phyloP scores from a whole-genome alignment of 257 asterid genomes.

The Cruciata laevipes region DNA sequence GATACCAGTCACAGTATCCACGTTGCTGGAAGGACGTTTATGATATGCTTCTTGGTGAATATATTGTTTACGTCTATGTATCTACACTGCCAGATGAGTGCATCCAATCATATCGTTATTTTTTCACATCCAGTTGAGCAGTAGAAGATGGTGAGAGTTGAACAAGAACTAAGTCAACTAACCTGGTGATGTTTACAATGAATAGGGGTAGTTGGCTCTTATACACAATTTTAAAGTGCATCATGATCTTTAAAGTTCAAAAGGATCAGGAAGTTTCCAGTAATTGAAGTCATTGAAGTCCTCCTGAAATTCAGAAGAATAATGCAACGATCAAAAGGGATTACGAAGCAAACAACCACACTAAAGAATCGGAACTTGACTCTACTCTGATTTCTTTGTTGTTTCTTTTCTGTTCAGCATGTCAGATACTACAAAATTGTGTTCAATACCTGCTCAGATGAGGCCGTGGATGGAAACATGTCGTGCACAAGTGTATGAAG shows the following conservation, averaged over 20 bases:
- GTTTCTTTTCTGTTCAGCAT: neutral
- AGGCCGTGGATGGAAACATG: conserved; percentile 64
- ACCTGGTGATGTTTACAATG: conserved; percentile 12
- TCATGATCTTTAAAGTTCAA: conserved; percentile 24
- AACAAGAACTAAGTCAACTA: conserved; percentile 1
- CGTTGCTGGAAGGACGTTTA: neutral
- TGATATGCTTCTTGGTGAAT: neutral
- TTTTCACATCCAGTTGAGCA: neutral
- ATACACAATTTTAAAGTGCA: neutral
- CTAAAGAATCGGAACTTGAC: neutral
- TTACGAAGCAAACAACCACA: neutral
- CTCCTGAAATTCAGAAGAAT: conserved; percentile 44
- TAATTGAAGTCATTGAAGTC: conserved; percentile 75
- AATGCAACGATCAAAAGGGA: neutral
- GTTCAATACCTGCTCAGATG: conserved; percentile 59
- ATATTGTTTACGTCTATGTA: neutral
- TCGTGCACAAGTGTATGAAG: conserved; percentile 67
- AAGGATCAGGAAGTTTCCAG: conserved; percentile 74
- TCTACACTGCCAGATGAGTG: conserved; percentile 4
- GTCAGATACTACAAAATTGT: neutral
- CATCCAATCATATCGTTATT: neutral
- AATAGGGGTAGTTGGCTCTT: neutral
- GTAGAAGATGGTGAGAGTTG: neutral
- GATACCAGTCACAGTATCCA: neutral
- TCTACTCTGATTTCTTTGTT: neutral